phyloP scores from a whole-genome alignment of 306 rosid species.

The Fagus crenata region DNA sequence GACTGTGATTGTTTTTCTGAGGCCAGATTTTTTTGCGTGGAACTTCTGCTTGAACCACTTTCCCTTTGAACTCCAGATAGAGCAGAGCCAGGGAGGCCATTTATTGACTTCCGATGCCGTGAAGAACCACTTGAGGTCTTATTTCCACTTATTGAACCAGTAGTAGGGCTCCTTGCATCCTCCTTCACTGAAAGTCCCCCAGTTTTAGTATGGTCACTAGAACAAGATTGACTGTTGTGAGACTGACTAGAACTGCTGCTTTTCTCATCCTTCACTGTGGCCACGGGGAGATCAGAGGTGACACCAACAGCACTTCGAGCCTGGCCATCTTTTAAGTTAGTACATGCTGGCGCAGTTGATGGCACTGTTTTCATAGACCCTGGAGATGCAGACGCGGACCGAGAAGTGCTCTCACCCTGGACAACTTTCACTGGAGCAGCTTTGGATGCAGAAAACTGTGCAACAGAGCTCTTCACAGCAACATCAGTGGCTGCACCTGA shows the following conservation, averaged over 20 bases:
- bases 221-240: constrained; percentile 84
- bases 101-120: constrained; percentile 63
- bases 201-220: constrained; percentile 68
- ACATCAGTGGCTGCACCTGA: constrained; percentile 56
- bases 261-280: constrained; percentile 69
- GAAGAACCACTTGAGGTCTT: constrained; percentile 53
- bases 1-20: constrained; percentile 52
- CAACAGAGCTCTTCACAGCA: constrained; percentile 51
- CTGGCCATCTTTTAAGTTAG: constrained; percentile 58
- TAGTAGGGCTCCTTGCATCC: constrained; percentile 83
- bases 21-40: constrained; percentile 40
- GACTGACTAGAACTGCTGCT: constrained; percentile 94
- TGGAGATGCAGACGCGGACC: constrained; percentile 60
- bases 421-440: constrained; percentile 51
- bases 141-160: constrained; percentile 56
- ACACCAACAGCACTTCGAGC: constrained; percentile 43
- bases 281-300: constrained; percentile 55
- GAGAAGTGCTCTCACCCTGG: constrained; percentile 51
- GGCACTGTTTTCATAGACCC: constrained; percentile 50
- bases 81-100: constrained; percentile 62
- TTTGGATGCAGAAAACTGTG: constrained; percentile 53
- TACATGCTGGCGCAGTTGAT: constrained; percentile 39
- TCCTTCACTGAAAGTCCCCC: constrained; percentile 59
- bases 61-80: constrained; percentile 59
- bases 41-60: constrained; percentile 38